Percentiles rank a stretch among this genome's conserved stretches.
These are phyloP conservation scores for Brassica rapa DNA, from an alignment of 345 rosid species.

Conservation along the genomic window DNA sequence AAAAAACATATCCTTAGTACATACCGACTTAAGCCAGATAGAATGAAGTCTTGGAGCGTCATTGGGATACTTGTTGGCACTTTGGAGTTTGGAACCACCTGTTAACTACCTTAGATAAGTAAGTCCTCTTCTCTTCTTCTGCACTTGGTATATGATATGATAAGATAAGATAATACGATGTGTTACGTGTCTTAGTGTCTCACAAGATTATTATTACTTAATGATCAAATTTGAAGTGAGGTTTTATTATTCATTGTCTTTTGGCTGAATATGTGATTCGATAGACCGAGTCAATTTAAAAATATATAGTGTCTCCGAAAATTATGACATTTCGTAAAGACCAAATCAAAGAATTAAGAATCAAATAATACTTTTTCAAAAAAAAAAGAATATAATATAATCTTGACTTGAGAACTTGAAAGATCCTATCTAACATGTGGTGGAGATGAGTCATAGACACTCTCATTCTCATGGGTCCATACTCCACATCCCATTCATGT, in stretches of 20 bases:
- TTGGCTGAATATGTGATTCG: neutral
- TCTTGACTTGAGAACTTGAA: no score
- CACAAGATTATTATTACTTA: neutral
- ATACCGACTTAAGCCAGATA: no score
- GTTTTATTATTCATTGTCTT: neutral
- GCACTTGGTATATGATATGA: neutral
- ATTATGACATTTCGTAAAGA: neutral
- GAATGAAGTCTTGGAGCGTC: neutral
- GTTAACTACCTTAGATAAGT: neutral
- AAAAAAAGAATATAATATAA: no score
- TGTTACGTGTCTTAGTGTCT: neutral
- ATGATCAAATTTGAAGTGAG: neutral
- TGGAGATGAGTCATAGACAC: constrained; percentile 28
- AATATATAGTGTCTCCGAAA: no score
- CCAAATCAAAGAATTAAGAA: no score
- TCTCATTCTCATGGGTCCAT: neutral
- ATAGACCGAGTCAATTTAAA: neutral
- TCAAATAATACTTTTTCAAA: no score
- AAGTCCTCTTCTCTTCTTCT: neutral
- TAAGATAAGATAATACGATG: neutral
- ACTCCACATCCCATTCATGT: constrained; percentile 8
- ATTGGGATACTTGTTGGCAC: neutral
- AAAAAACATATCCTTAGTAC: no score
- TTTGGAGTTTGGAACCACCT: neutral
- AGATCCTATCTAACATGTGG: constrained; percentile 17